Conservation (phyloP, 2,329 filamentous ascomycete genomes). For the Leptosphaerulina australis region DNA sequence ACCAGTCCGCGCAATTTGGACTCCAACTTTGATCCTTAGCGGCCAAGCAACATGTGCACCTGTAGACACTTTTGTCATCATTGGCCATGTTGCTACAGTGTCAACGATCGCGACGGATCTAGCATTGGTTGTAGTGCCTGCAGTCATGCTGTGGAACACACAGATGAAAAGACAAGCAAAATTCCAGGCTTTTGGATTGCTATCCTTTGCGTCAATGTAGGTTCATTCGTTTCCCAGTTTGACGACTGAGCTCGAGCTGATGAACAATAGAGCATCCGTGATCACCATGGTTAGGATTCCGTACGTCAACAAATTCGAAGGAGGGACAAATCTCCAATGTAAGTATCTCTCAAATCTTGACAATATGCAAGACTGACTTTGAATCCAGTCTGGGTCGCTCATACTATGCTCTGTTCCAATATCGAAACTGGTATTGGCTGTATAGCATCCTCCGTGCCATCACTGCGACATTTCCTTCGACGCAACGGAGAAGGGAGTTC, state of each 20-base stretch:
- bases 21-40: slow-evolving; percentile 17
- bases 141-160: slow-evolving; percentile 32
- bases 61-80: slow-evolving; percentile 28
- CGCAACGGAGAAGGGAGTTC: slow-evolving; percentile 19
- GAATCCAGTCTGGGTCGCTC: slow-evolving; percentile 27
- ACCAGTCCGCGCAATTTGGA: slow-evolving; percentile 25
- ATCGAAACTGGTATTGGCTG: slow-evolving; percentile 34
- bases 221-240: background rate
- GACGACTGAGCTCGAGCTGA: background rate
- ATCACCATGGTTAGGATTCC: slow-evolving; percentile 26
- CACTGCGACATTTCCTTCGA: slow-evolving; percentile 25
- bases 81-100: slow-evolving; percentile 28
- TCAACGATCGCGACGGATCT: slow-evolving; percentile 31
- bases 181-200: slow-evolving; percentile 28
- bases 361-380: background rate
- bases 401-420: slow-evolving; percentile 33
- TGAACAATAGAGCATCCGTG: slow-evolving; percentile 7
- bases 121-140: slow-evolving; percentile 28
- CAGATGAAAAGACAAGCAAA: slow-evolving; percentile 32
- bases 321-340: slow-evolving; percentile 25
- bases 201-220: slow-evolving; percentile 31
- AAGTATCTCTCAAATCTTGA: background rate
- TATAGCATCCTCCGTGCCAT: slow-evolving; percentile 28
- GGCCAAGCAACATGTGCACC: slow-evolving; percentile 24
- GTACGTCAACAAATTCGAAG: slow-evolving; percentile 31